Percentiles rank a stretch among this genome's conserved stretches.
Conservation (phyloP, 257 asterid genomes). For the Salvia hispanica region DNA sequence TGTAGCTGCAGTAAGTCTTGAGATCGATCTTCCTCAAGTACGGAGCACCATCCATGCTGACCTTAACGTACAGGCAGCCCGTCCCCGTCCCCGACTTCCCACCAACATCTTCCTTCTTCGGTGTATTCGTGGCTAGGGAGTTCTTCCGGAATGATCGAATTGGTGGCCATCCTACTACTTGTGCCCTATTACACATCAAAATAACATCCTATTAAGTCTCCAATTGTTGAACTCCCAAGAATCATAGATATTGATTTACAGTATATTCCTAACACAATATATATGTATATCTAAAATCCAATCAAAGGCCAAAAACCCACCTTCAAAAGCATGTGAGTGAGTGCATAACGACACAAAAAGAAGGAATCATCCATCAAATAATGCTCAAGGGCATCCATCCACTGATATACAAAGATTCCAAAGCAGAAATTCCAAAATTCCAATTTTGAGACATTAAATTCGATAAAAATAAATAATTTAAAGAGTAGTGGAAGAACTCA, state of each 20-base stretch:
- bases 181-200: conserved; percentile 55
- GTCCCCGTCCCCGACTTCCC: conserved; percentile 49
- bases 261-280: background rate
- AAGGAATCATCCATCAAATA: background rate
- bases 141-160: conserved; percentile 78
- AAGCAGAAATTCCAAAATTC: conserved; percentile 8
- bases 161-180: conserved; percentile 95
- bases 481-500: background rate
- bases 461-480: too few species aligned
- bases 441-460: background rate
- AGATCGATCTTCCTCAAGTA: conserved; percentile 81
- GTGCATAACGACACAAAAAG: conserved; percentile 7
- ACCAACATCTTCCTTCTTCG: conserved; percentile 43
- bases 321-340: background rate
- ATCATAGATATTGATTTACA: too few species aligned
- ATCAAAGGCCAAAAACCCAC: conserved; percentile 10
- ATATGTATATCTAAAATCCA: background rate
- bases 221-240: too few species aligned
- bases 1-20: conserved; percentile 56
- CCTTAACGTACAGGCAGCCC: conserved; percentile 68
- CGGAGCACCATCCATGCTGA: conserved; percentile 95
- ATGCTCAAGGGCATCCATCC: conserved; percentile 15
- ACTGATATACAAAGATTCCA: background rate
- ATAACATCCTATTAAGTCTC: background rate
- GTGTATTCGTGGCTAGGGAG: conserved; percentile 48